Evolutionary conservation across 495 filamentous ascomycete species (phyloP).

Genomic region (Massariosphaeria phaeospora): DNA sequence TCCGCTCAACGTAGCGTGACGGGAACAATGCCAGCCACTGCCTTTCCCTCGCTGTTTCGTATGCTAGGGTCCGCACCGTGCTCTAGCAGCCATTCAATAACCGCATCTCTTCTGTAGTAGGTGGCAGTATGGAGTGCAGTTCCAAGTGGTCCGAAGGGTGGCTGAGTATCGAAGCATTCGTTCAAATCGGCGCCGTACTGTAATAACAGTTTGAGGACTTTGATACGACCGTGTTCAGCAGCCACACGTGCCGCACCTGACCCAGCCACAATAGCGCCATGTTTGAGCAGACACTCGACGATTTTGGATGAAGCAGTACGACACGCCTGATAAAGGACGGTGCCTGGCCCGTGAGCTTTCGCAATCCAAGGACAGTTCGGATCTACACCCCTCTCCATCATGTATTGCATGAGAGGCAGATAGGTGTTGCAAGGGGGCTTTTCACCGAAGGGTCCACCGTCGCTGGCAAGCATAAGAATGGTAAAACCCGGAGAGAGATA

Average conservation of each 20-base stretch:
- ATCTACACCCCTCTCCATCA: not conserved
- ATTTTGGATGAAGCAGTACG: not conserved
- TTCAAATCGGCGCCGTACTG: conserved; percentile 3
- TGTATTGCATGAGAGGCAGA: not conserved
- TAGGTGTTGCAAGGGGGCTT: not conserved
- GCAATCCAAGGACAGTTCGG: not conserved
- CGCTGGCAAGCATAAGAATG: not conserved
- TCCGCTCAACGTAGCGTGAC: too few species aligned
- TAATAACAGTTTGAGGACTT: conserved; percentile 8
- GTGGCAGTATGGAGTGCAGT: conserved; percentile 3
- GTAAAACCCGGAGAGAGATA: not conserved
- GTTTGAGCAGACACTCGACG: conserved; percentile 9
- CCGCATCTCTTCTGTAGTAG: not conserved
- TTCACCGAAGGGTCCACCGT: not conserved
- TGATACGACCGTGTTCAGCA: not conserved
- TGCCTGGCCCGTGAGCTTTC: not conserved
- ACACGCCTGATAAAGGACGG: not conserved
- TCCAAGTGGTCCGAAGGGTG: not conserved
- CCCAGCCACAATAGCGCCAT: conserved; percentile 1
- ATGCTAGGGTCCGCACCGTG: not conserved
- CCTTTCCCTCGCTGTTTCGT: not conserved
- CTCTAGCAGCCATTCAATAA: not conserved
- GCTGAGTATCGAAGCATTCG: not conserved
- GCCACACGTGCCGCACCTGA: not conserved
- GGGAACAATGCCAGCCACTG: not conserved